These are phyloP conservation scores for Aspergillus tubingensis DNA, from an alignment of 2,329 filamentous ascomycete species.

Conservation along the genomic window DNA sequence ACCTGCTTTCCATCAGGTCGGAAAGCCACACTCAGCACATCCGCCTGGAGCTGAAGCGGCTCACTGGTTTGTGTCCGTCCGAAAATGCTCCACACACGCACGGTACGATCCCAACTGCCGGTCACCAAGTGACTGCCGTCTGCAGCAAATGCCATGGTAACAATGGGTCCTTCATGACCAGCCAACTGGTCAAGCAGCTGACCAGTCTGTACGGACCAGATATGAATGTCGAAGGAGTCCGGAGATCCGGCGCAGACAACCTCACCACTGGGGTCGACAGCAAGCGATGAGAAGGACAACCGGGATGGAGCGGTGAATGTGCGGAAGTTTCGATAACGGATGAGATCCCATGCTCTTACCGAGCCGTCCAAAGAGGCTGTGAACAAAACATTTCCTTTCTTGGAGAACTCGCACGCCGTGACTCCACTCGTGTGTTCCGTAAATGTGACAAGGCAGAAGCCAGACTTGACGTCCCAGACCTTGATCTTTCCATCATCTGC, in stretches of 20 bases:
- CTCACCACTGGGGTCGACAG: constrained; percentile 95
- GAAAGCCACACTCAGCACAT: constrained; percentile 83
- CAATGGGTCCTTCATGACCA: constrained; percentile 92
- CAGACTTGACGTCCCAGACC: constrained; percentile 94
- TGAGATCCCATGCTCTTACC: constrained; percentile 91
- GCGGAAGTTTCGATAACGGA: constrained; percentile 93
- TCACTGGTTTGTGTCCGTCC: constrained; percentile 92
- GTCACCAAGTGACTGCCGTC: constrained; percentile 82
- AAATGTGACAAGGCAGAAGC: constrained; percentile 97
- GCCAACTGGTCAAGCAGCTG: constrained; percentile 88
- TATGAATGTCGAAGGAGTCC: constrained; percentile 95
- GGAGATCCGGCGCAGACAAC: constrained; percentile 93
- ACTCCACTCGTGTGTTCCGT: constrained; percentile 95
- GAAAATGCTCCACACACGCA: constrained; percentile 95
- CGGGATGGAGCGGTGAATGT: constrained; percentile 94
- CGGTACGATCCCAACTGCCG: constrained; percentile 95
- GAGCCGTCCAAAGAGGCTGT: constrained; percentile 94
- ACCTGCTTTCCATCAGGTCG: constrained; percentile 89
- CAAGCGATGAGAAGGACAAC: constrained; percentile 88
- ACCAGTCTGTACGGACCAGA: constrained; percentile 98
- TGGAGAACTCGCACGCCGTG: constrained; percentile 89
- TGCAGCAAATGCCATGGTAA: constrained; percentile 82
- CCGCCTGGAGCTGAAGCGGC: constrained; percentile 85
- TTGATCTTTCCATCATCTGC: constrained; percentile 98
- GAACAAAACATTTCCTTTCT: constrained; percentile 92